A percentile compares a stretch with the other conserved stretches of the same genome.
Evolutionary conservation across 768 basidiomycete species (phyloP).

Genomic region (Russula griseocarnosa): DNA sequence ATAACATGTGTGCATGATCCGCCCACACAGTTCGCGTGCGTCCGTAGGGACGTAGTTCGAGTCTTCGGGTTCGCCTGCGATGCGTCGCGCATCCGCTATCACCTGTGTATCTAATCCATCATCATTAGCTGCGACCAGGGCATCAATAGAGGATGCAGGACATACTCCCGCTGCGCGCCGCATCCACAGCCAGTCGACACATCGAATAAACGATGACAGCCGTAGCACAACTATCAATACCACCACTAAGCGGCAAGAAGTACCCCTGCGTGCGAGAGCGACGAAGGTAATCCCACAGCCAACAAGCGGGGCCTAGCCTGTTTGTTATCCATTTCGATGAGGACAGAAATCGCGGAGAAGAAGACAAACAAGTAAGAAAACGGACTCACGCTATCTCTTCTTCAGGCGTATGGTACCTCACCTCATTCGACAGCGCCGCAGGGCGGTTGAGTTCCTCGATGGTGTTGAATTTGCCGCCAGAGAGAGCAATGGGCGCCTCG

Average conservation of each 20-base stretch:
- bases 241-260: constrained; percentile 92
- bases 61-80: constrained; percentile 76
- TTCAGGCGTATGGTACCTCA: constrained; percentile 80
- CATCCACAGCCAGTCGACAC: constrained; percentile 86
- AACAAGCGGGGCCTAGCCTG: constrained; percentile 95
- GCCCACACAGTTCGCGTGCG: constrained; percentile 75
- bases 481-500: constrained; percentile 75
- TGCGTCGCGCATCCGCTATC: constrained; percentile 85
- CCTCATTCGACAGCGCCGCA: constrained; percentile 38
- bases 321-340: background rate
- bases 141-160: constrained; percentile 7
- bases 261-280: constrained; percentile 92
- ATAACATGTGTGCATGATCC: constrained; percentile 96
- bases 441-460: constrained; percentile 36
- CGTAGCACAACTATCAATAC: constrained; percentile 97
- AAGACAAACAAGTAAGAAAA: background rate
- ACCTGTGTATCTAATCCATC: constrained; percentile 64
- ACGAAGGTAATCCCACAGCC: constrained; percentile 99
- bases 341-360: background rate
- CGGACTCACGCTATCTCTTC: constrained; percentile 87
- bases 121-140: background rate
- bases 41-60: constrained; percentile 84
- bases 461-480: constrained; percentile 68
- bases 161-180: constrained; percentile 68
- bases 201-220: constrained; percentile 95